Base-by-base conservation (phyloP, 2,329 filamentous ascomycete species). In the Sporothrix pseudoabietina region DNA sequence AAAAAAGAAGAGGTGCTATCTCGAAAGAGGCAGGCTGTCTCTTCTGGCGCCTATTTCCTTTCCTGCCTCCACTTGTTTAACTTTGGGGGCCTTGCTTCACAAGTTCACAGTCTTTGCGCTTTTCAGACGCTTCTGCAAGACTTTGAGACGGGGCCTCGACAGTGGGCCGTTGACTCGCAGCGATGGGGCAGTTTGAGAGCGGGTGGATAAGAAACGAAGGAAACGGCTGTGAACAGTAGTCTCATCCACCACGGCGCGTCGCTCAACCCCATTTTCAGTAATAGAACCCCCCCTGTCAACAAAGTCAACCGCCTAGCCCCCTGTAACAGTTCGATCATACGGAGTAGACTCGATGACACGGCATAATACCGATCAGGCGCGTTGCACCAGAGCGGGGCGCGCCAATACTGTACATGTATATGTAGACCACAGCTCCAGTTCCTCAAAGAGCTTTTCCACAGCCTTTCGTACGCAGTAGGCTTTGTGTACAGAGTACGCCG, bases 341-440 rank as follows among this genome's bases (percentile, higher is more conserved):
- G n/a, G n/a, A n/a, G n/a, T n/a, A 47, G 26, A n/a, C 70, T 65
- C 70, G 70, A 71, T 71, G 57, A 63, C 57, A 71, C 41, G 19
- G 70, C 70, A 65, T 65, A 71, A 59, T 26, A 59, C 54, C 70
- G 70, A 71, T 63, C 57, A 41, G 32, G 57, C 57, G 49, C 35
- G 44, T 30, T n/a, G 26, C 10, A 41, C 26, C 14, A 52, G 69
- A 39, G 55, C 14, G 69, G 69, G 26, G 22, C 69, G 26, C 52
- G 52, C 52, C 52, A 55, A 55, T 26, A 26, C 35, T 39, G 14
- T 26, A 68, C n/a, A n/a, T n/a, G n/a, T n/a, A n/a, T n/a, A n/a
- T n/a, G n/a, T n/a, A 44, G 1, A 44, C 41, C 41, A 66, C n/a
- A 66, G 61, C 41, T 4, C 32, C 61, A 44, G 7, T 3, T 35